Evolutionary conservation across 352 stramenopile genomes (phyloP).

Genomic region (Thalassiosira livingstoniorum): DNA sequence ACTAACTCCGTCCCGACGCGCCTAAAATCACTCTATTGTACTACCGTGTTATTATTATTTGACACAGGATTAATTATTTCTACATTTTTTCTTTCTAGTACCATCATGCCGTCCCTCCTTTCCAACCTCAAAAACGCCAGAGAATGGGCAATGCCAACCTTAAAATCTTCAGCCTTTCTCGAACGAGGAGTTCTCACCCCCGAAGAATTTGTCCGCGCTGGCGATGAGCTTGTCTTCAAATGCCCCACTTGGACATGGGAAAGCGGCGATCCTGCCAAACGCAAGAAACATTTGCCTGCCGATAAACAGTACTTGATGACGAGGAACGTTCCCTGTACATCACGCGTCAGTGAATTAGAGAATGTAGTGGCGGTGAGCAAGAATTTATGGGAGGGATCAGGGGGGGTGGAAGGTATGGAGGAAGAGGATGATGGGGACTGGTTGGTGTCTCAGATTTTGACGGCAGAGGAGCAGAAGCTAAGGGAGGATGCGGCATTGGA

Average conservation of each 20-base stretch:
- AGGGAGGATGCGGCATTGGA: conserved; percentile 64
- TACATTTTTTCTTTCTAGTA: conserved; percentile 7
- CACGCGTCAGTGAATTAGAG: conserved; percentile 73
- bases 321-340: conserved; percentile 88
- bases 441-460: conserved; percentile 89
- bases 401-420: conserved; percentile 57
- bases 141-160: conserved; percentile 80
- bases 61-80: too few species aligned
- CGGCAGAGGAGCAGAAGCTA: conserved; percentile 60
- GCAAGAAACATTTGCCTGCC: conserved; percentile 76
- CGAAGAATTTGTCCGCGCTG: conserved; percentile 95
- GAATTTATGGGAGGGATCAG: background rate
- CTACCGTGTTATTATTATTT: too few species aligned
- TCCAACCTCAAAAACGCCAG: conserved; percentile 69
- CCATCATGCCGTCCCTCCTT: conserved; percentile 63
- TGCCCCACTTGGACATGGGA: conserved; percentile 96
- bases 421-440: conserved; percentile 89
- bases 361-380: conserved; percentile 51
- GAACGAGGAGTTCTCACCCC: conserved; percentile 95
- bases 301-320: conserved; percentile 88
- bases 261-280: conserved; percentile 57
- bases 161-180: conserved; percentile 93
- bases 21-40: too few species aligned
- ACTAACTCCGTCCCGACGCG: too few species aligned
- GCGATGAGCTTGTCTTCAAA: conserved; percentile 96